Evolutionary conservation across 2,329 filamentous ascomycete genomes (phyloP), one percentile per base, ranked within the genome.

Genomic region (Exophiala viscosa): DNA sequence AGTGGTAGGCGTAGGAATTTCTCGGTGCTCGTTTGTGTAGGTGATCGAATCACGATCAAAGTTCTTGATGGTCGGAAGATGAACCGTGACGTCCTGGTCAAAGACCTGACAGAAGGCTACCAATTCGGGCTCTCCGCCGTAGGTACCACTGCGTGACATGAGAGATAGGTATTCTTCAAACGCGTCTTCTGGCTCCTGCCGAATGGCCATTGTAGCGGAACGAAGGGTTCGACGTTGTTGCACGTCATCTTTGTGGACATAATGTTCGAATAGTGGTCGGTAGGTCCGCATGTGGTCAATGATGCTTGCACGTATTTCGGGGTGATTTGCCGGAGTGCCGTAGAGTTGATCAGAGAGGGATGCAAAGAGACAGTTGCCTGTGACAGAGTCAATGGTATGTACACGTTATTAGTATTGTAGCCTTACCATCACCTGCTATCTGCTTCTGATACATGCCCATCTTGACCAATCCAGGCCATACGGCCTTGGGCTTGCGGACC

Each of bases 341-440:
- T 82, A 85, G 47, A 87, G 68, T 72, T 87, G 83, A 65, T 86
- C 82, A 58, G 81, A 83, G 35, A 86, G 73, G 56, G 83, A 83
- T 67, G 83, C 82, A 72, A 86, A 87, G 34, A 87, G 77, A 68
- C 84, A 87, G 71, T 86, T 86, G 61, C 83, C 84, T 86, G 60
- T 38, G 53, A 53, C 52, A 28, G 13, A 45, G 36, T 52, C 17
- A 50, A 48, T 31, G 14, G 38, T 38, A 43, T 47, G 23, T 42
- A 38, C 38, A 57, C 55, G 15, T 9, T 13, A 14, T 13, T 9
- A n/a, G 39, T 39, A 33, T 35, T 13, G 36, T 28, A 45, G 18
- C 50, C 49, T 36, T 60, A 62, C 61, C 61, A 50, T 63, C 61
- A 23, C 60, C 59, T 42, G 60, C 58, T 53, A 63, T 63, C 18